These are phyloP conservation scores for Colletotrichum coccodes DNA, from an alignment of 2,329 filamentous ascomycete species.

Conservation along the genomic window DNA sequence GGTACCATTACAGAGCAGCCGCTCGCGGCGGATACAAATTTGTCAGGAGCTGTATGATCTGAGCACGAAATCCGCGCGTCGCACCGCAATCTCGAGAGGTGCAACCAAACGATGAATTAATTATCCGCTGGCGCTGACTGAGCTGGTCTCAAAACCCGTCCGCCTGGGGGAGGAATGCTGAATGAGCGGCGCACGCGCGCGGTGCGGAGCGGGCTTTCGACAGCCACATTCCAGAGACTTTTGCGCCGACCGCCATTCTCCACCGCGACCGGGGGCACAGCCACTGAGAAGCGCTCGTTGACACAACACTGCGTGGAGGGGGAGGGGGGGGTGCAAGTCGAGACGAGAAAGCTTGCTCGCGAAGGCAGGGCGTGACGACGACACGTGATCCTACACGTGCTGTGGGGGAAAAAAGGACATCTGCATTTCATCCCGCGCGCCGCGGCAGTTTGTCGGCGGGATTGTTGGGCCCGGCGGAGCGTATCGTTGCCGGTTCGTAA, in stretches of 20 bases:
- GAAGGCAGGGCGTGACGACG: constrained; percentile 31
- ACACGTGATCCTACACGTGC: not conserved
- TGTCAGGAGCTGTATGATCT: not conserved
- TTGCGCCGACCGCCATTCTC: not conserved
- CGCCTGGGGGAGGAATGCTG: not conserved
- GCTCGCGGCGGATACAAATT: not conserved
- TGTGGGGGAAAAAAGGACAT: too few relatives aligned
- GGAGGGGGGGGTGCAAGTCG: too few relatives aligned
- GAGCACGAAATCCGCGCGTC: not conserved
- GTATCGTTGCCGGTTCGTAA: not conserved
- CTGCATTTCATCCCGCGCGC: not conserved
- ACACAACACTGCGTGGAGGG: too few relatives aligned
- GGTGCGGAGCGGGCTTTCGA: constrained; percentile 8
- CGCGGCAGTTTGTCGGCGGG: not conserved
- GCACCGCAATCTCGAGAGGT: not conserved
- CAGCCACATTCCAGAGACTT: not conserved
- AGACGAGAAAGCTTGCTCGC: not conserved
- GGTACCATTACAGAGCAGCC: not conserved
- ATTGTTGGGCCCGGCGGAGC: too few relatives aligned
- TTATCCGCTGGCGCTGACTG: not conserved
- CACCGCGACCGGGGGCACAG: not conserved
- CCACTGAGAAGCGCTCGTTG: not conserved
- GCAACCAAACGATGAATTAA: not conserved
- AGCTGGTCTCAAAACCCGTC: not conserved
- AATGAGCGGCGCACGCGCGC: not conserved